These are phyloP conservation scores for Euphorbia pulcherrima DNA, from an alignment of 345 rosid genomes.

Conservation along the genomic window DNA sequence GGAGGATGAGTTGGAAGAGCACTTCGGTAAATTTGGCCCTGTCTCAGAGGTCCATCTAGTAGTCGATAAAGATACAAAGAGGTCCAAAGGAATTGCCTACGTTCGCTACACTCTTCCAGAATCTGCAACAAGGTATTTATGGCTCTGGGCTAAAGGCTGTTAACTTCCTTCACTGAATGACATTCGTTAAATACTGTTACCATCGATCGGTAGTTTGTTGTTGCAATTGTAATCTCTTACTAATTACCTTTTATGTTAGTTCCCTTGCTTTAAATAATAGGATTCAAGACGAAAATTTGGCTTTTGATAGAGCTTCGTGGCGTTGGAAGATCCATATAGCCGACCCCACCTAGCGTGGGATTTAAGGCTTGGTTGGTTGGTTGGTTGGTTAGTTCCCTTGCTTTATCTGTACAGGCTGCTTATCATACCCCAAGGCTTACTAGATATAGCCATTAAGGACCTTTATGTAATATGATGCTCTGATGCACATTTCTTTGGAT, in stretches of 20 bases:
- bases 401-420: background rate
- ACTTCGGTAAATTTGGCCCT: conserved; percentile 58
- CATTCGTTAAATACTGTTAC: background rate
- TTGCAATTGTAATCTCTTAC: background rate
- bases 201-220: background rate
- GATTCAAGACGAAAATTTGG: no score
- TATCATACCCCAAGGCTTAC: conserved; percentile 6
- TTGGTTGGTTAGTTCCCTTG: background rate
- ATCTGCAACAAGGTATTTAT: conserved; percentile 67
- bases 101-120: conserved; percentile 57
- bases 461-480: background rate
- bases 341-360: no score
- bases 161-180: background rate
- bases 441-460: background rate
- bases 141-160: conserved; percentile 1
- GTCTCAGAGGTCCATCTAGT: conserved; percentile 75
- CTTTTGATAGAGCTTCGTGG: no score
- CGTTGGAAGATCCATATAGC: no score
- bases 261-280: background rate
- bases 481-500: background rate
- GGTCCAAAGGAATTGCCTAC: conserved; percentile 86
- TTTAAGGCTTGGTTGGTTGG: no score
- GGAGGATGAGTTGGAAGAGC: conserved; percentile 84
- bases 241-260: background rate
- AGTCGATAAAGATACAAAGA: conserved; percentile 81